These are phyloP conservation scores for Fusarium sp. DNA, from an alignment of 2,329 filamentous ascomycete species.

Conservation along the genomic window DNA sequence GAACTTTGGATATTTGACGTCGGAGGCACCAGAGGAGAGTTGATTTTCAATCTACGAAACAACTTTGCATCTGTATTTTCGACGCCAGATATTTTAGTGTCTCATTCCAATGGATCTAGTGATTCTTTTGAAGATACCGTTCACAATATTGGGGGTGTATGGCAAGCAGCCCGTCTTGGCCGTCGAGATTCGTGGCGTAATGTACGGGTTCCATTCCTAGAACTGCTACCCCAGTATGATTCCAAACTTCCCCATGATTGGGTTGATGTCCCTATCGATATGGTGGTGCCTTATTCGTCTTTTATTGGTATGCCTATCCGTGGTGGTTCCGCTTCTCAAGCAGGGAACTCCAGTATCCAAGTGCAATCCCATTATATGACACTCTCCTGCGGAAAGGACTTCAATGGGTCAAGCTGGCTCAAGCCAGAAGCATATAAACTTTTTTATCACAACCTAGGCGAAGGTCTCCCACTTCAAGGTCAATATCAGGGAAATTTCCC, in stretches of 20 bases:
- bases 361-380: constrained; percentile 3
- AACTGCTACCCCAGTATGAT: not conserved
- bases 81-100: not conserved
- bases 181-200: constrained; percentile 11
- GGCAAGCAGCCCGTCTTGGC: not conserved
- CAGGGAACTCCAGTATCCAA: constrained; percentile 8
- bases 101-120: not conserved
- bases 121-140: not conserved
- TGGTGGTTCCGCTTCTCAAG: not conserved
- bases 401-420: not conserved
- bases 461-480: no score
- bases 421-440: not conserved
- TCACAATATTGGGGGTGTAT: not conserved
- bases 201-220: constrained; percentile 14
- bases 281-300: constrained; percentile 1
- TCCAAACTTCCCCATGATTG: not conserved
- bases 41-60: not conserved
- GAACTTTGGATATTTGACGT: no score
- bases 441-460: not conserved
- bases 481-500: not conserved
- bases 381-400: not conserved
- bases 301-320: constrained; percentile 9
- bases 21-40: no score
- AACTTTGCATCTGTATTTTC: not conserved
- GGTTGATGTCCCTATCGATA: not conserved